Evolutionary conservation across 106 monocot genomes (phyloP), one percentile per base, ranked within the genome.

Genomic region (Allium sativum): DNA sequence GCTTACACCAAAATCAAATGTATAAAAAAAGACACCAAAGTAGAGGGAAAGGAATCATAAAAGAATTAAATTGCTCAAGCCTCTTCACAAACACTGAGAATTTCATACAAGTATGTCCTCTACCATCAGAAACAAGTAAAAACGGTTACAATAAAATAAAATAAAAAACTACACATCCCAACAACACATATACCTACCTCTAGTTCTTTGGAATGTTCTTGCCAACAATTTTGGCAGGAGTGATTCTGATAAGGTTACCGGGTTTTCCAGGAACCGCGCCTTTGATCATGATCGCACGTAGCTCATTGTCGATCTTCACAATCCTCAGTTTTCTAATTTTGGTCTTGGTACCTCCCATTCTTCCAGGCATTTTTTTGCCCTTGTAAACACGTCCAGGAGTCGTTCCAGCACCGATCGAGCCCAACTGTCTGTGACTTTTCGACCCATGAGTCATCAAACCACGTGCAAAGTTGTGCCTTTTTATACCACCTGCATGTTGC

Each of bases 331-430:
- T 95, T 21, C 95, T 44, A 59, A 95, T 84, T 54, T 95, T 95
- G 8, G 74, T 95, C 61, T 95, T 95, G 52, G 74, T 81, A 68
- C 90, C 86, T 59, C 96, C 90, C 90, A 90, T 80, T 73, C 90
- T 79, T 13, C 96, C 96, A 3, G 96, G 87, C 96, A 96, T 96
- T 71, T 96, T 96, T 42, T 96, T 96, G 13, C 96, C 96, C 72
- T 91, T 87, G 78, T 96, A 96, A 1, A 96, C 95, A 41, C 77
- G 81, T 5, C 96, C 96, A 1, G 90, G 96, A 5, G 96, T 96
- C 52, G 96, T 96, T 43, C 96, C 90, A 11, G 96, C 96, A 51
- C 96, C 96, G 43, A 96, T 96, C 8, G 96, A 91, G 55, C 96
- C 96, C 61, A 91, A 56, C 9, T 78, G 79, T 58, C 72, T 56